Base-by-base conservation (phyloP, 148 eudicot genomes). In the Camellia japonica region DNA sequence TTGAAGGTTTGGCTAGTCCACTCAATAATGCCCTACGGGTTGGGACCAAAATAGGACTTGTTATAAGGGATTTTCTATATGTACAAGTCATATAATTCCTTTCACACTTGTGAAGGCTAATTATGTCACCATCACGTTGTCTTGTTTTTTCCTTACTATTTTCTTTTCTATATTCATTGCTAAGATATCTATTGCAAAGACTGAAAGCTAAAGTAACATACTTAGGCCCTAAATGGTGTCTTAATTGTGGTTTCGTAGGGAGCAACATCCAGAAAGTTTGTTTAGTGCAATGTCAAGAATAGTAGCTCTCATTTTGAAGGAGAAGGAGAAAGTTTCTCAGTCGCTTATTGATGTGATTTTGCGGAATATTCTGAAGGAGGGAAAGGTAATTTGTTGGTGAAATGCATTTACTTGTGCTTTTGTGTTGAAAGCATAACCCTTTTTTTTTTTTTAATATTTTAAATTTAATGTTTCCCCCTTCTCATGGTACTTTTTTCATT, bases 271-370 rank as follows among this genome's bases (percentile, higher is more conserved):
- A 73, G 85, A 68, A 69, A 86, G 87, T 84, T 80, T 92, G 88
- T 75, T 86, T 75, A 86, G 58, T 80, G 89, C 91, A 68, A 90
- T 93, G 92, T 75, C 91, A 80, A 88, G 93, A 44, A 90, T 93
- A 79, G 90, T 95, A 85, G 78, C 90, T 59, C 92, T 85, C 79
- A 80, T 95, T 80, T 72, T 91, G 44, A 89, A 90, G 78, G 93
- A 88, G 54, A 89, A 90, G 78, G 93, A 88, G 79, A 87, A 88
- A 82, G 88, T 79, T 78, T 84, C 88, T 83, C 91, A 82, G 78
- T 79, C 90, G 11, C 89, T 92, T 71, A 63, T 95, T 68, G 92
- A 92, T 80, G 82, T 92, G 78, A 86, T 93, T 82, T 80, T 95
- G 78, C 93, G 73, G 60, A 88, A 92, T 84, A 86, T 95, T 79